Percentiles rank a stretch among this genome's conserved stretches.
These are phyloP conservation scores for Aquilaria malaccensis DNA, from an alignment of 345 rosid species.

Conservation along the genomic window DNA sequence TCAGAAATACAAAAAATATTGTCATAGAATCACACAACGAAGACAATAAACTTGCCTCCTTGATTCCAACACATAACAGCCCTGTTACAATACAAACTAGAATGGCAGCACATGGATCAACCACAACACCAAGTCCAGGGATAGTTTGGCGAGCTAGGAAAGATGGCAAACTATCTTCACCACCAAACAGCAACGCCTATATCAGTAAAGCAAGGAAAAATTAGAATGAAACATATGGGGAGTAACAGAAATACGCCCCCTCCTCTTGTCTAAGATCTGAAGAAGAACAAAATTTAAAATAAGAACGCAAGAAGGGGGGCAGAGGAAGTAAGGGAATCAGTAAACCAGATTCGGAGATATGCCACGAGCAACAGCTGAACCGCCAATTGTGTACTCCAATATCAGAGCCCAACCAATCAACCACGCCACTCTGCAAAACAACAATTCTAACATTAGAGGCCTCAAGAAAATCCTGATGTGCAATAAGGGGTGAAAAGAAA, in stretches of 20 bases:
- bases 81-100: slow-evolving; percentile 78
- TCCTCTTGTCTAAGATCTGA: no score
- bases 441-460: slow-evolving; percentile 3
- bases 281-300: not conserved
- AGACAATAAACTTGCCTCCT: slow-evolving; percentile 54
- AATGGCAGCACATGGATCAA: slow-evolving; percentile 89
- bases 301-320: not conserved
- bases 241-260: slow-evolving; percentile 2
- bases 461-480: not conserved
- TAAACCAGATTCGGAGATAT: slow-evolving; percentile 81
- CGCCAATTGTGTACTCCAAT: slow-evolving; percentile 93
- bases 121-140: slow-evolving; percentile 75
- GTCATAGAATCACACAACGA: slow-evolving; percentile 1
- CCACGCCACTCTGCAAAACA: slow-evolving; percentile 72
- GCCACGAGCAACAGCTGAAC: slow-evolving; percentile 94
- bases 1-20: not conserved
- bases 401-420: slow-evolving; percentile 91
- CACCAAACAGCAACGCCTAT: slow-evolving; percentile 90
- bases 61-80: slow-evolving; percentile 88
- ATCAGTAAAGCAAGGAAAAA: slow-evolving; percentile 12
- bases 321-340: slow-evolving; percentile 1
- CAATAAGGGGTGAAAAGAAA: not conserved
- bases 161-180: slow-evolving; percentile 61
- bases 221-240: not conserved
- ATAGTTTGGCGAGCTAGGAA: slow-evolving; percentile 77